Base-by-base conservation (phyloP, 306 rosid species). In the Vigna trinervia region DNA sequence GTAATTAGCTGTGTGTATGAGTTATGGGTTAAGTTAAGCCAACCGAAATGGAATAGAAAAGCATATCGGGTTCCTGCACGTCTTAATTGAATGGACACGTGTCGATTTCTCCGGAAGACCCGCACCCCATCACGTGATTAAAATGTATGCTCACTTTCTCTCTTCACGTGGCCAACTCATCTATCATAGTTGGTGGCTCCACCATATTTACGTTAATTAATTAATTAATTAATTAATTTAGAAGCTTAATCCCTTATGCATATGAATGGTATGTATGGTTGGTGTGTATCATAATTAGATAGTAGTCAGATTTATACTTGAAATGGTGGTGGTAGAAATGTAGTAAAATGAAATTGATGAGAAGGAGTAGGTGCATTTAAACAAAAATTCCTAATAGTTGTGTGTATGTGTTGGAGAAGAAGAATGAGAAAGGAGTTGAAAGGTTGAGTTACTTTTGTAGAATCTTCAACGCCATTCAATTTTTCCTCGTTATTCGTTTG, bases 161-260 rank as follows among this genome's bases (percentile, higher is more conserved):
- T 26, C 63, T 85, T 92, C 97, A 92, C 97, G 94, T 94, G 98
- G 97, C 96, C 97, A 95, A 89, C 98, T 89, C 97, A 89, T 48
- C 67, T 53, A n/a, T 61, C 66, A 61, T 51, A 36, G 76, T 47
- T 79, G 48, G 59, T 77, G 92, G 87, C 75, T 91, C 92, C 86
- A 53, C 79, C 77, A 22, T 62, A 66, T 72, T 73, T 66, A 23
- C 78, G 70, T 69, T 73, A 72, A 73, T 30, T 59, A 28, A 20
- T 53, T 53, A 51, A n/a, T 69, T 73, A 71, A 73, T 28, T 59
- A 26, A 56, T 53, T 53, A 52, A n/a, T 52, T 5, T 17, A 57
- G 1, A 13, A 60, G 30, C 66, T 60, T 26, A 58, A 58, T 36
- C 41, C 38, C 41, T 36, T 36, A 36, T 5, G 8, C 41, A 6